These are phyloP conservation scores for Sugiyamaella chiloensis DNA, from an alignment of 805 yeast genomes.

Conservation along the genomic window DNA sequence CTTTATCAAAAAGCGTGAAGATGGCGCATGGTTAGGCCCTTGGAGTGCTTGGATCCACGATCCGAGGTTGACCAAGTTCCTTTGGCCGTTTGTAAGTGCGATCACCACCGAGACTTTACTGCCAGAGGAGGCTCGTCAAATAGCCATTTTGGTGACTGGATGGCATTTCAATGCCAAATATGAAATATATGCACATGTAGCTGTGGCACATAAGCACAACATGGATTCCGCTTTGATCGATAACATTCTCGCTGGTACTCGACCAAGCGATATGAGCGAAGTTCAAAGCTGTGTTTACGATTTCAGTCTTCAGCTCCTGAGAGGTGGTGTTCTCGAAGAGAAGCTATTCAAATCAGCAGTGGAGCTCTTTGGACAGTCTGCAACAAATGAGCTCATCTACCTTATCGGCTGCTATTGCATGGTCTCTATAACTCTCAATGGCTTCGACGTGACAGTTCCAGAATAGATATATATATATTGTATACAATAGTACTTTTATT, in stretches of 20 bases:
- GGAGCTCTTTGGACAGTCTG: not conserved
- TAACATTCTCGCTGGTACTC: not conserved
- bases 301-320: not conserved
- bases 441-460: not conserved
- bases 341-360: not conserved
- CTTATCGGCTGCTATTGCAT: slow-evolving; percentile 2
- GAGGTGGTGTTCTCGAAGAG: not conserved
- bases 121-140: slow-evolving; percentile 2
- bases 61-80: not conserved
- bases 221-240: not conserved
- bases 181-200: slow-evolving; percentile 6
- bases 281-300: not conserved
- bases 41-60: slow-evolving; percentile 4
- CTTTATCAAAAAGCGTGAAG: slow-evolving; percentile 1
- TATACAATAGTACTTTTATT: too few species aligned
- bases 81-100: not conserved
- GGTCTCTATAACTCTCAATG: slow-evolving; percentile 1
- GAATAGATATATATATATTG: too few species aligned
- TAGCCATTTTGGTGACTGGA: not conserved
- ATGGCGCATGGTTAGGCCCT: slow-evolving; percentile 4
- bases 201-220: not conserved
- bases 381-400: slow-evolving; percentile 1
- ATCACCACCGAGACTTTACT: not conserved
- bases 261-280: not conserved
- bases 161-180: slow-evolving; percentile 3